Evolutionary conservation across 2,329 filamentous ascomycete species (phyloP).

Genomic region (Phymatotrichopsis omnivora): DNA sequence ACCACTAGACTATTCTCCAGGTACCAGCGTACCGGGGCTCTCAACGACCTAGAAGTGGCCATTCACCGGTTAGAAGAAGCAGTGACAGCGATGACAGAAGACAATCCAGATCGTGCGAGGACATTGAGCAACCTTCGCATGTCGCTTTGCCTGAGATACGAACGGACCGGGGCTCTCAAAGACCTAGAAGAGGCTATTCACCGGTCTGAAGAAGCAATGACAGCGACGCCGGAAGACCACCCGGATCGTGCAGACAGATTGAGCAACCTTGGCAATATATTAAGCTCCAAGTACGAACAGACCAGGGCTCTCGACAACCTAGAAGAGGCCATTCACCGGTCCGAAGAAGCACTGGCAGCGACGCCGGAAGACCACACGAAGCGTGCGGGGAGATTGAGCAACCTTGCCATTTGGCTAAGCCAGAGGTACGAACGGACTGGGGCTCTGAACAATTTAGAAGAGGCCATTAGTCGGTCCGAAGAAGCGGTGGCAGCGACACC

Average conservation of each 20-base stretch:
- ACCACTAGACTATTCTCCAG: neutral
- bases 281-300: conserved; percentile 1
- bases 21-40: neutral
- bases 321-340: conserved; percentile 12
- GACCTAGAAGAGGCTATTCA: conserved; percentile 1
- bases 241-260: neutral
- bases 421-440: conserved; percentile 4
- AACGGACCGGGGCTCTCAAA: neutral
- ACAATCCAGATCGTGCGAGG: conserved; percentile 26
- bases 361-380: neutral
- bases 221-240: neutral
- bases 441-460: conserved; percentile 8
- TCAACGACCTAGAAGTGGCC: neutral
- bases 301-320: conserved; percentile 10
- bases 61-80: conserved; percentile 21
- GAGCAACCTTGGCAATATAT: neutral
- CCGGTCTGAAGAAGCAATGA: conserved; percentile 2
- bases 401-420: neutral
- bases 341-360: conserved; percentile 4
- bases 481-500: conserved; percentile 12
- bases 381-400: neutral
- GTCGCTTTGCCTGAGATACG: no score
- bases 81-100: conserved; percentile 24
- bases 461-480: conserved; percentile 8
- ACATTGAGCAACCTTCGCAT: neutral